phyloP scores from a whole-genome alignment of 2,329 filamentous ascomycete genomes.

The Bimuria novae-zelandiae region DNA sequence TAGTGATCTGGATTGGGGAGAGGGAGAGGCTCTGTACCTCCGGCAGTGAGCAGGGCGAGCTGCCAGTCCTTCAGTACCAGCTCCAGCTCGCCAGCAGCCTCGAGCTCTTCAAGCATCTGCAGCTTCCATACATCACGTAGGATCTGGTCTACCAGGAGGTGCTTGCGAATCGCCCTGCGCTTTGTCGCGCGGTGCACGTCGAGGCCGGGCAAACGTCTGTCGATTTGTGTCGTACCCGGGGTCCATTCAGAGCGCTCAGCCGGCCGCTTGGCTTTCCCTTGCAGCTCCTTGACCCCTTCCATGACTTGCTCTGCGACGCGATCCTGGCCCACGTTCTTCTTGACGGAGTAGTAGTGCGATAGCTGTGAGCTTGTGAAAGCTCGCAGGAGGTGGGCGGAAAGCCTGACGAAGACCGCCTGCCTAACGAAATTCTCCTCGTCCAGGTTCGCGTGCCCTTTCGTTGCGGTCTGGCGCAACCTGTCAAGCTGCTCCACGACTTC shows the following conservation, averaged over 20 bases:
- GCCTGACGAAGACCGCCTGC: conserved; percentile 30
- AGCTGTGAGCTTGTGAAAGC: conserved; percentile 40
- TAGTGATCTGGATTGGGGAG: background rate
- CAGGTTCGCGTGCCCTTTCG: conserved; percentile 11
- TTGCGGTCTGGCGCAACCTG: conserved; percentile 32
- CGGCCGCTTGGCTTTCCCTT: conserved; percentile 19
- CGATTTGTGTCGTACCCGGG: conserved; percentile 33
- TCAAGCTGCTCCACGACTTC: conserved; percentile 40
- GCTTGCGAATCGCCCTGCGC: conserved; percentile 29
- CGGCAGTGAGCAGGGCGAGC: conserved; percentile 32
- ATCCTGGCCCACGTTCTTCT: conserved; percentile 26
- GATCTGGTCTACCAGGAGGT: conserved; percentile 39
- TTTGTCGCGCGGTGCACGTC: conserved; percentile 15
- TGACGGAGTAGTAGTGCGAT: conserved; percentile 35
- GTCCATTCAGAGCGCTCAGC: conserved; percentile 37
- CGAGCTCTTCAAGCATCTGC: conserved; percentile 41
- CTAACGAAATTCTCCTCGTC: conserved; percentile 37
- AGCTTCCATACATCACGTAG: conserved; percentile 41
- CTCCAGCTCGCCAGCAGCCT: conserved; percentile 42
- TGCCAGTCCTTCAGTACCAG: conserved; percentile 42
- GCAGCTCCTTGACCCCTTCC: conserved; percentile 20
- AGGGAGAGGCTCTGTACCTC: conserved; percentile 19
- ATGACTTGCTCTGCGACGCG: conserved; percentile 23
- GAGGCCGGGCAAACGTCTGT: conserved; percentile 29
- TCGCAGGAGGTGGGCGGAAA: conserved; percentile 26